Conservation (phyloP, 2,329 filamentous ascomycete genomes). For the Leptodontidium sp. region DNA sequence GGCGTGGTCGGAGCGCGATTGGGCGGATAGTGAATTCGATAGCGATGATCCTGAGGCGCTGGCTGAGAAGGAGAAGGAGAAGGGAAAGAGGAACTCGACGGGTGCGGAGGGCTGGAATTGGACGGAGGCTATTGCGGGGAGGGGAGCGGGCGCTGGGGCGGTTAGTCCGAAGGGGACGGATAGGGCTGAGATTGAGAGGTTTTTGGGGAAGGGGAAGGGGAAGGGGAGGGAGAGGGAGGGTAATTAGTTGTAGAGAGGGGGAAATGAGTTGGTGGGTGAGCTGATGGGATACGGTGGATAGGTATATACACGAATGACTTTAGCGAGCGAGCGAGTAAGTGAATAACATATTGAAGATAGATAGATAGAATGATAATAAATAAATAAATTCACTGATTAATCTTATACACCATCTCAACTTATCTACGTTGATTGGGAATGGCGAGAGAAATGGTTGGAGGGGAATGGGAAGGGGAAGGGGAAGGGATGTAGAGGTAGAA, state of each 20-base stretch:
- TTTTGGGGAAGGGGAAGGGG: constrained; percentile 33
- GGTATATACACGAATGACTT: too few species aligned
- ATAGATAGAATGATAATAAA: too few species aligned
- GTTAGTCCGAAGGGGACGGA: constrained; percentile 40
- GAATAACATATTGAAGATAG: too few species aligned
- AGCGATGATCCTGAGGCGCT: constrained; percentile 53
- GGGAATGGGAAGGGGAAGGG: too few species aligned
- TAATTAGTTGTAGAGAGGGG: background rate
- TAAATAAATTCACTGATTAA: too few species aligned
- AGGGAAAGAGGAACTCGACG: constrained; percentile 35
- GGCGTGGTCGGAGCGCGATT: constrained; percentile 72
- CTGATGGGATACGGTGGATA: too few species aligned
- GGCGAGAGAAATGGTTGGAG: too few species aligned
- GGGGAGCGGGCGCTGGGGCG: constrained; percentile 49
- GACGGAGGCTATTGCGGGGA: constrained; percentile 63
- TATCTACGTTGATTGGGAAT: too few species aligned
- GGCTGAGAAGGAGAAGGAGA: constrained; percentile 35
- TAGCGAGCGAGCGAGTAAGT: too few species aligned
- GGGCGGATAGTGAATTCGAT: constrained; percentile 62
- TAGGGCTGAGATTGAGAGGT: constrained; percentile 37
- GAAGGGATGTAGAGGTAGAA: too few species aligned
- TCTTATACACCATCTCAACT: too few species aligned
- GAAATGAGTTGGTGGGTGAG: background rate
- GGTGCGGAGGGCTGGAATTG: constrained; percentile 55
- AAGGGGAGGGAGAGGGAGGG: background rate